Conservation (phyloP, 805 yeast genomes). For the Hyphopichia homilentoma region DNA sequence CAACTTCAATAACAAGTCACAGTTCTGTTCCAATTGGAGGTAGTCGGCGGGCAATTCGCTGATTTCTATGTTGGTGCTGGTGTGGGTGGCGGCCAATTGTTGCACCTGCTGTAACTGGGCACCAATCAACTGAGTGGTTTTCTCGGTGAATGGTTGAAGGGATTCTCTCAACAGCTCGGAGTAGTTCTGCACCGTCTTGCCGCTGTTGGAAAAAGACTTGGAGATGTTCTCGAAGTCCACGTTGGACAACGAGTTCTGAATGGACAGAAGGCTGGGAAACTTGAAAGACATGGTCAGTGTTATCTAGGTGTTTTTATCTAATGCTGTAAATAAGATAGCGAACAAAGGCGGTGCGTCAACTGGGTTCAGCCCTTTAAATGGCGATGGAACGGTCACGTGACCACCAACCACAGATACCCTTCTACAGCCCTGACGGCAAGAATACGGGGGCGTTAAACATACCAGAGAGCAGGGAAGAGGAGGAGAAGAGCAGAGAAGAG, state of each 20-base stretch:
- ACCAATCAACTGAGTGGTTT: conserved; percentile 58
- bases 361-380: too few relatives aligned
- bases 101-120: conserved; percentile 56
- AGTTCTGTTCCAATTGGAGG: conserved; percentile 59
- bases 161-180: conserved; percentile 41
- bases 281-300: conserved; percentile 32
- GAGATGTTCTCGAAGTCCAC: conserved; percentile 34
- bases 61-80: conserved; percentile 49
- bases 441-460: too few relatives aligned
- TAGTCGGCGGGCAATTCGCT: conserved; percentile 75
- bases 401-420: too few relatives aligned
- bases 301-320: too few relatives aligned
- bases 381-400: too few relatives aligned
- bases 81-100: conserved; percentile 29
- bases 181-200: conserved; percentile 36
- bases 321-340: too few relatives aligned
- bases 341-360: too few relatives aligned
- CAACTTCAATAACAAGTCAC: conserved; percentile 59
- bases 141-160: conserved; percentile 52
- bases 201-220: conserved; percentile 33
- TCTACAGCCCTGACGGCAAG: too few relatives aligned
- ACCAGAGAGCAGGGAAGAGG: conserved; percentile 4
- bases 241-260: conserved; percentile 40
- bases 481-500: conserved; percentile 12
- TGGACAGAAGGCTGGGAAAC: conserved; percentile 32